Base-by-base conservation (phyloP, 805 yeast genomes). In the Starmerella ratchasimensis region DNA sequence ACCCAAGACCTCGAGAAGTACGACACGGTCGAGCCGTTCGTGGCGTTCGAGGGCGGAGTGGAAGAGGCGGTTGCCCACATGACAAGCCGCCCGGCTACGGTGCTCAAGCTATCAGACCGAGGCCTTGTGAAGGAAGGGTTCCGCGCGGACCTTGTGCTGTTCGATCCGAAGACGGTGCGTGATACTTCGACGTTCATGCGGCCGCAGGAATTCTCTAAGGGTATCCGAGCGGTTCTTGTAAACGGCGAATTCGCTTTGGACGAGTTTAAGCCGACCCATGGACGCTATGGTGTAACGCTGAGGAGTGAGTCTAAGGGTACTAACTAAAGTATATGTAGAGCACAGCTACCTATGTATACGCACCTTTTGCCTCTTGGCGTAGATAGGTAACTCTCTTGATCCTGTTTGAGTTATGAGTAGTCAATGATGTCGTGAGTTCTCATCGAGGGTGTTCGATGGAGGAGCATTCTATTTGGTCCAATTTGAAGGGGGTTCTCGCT, bases 121-220 rank as follows among this genome's bases (percentile, higher is more conserved):
- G 46, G 44, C 9, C 10, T 34, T 5, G 28, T 40, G 8, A 21
- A 13, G 11, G 25, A 14, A 11, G 34, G 35, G 14, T 33, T 28
- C 26, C 22, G 14, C 11, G 46, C 46, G 10, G 46, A 43, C 37
- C 33, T 43, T 11, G 39, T 43, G 5, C 32, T 43, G 4, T 43
- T 43, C 20, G 44, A 43, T 23, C 44, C 46, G 1, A 27, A 31
- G 4, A 24, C 31, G 7, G 37, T 43, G 14, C 41, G 44, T 16
- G 46, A 43, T 28, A 21, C 28, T 16, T 25, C 46, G 1, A 43
- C 46, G 7, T 43, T 40, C 27, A 15, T 37, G 11, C 20, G 29
- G n/a, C 46, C 46, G 10, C 18, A 20, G 20, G 31, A 23, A 23
- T 26, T 36, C 3, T 35, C 41, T 1, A 14, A 13, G n/a, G 46